Evolutionary conservation across 208 protist species (phyloP), one percentile per base, ranked within the genome.

Genomic region (Balamuthia mandrillaris): DNA sequence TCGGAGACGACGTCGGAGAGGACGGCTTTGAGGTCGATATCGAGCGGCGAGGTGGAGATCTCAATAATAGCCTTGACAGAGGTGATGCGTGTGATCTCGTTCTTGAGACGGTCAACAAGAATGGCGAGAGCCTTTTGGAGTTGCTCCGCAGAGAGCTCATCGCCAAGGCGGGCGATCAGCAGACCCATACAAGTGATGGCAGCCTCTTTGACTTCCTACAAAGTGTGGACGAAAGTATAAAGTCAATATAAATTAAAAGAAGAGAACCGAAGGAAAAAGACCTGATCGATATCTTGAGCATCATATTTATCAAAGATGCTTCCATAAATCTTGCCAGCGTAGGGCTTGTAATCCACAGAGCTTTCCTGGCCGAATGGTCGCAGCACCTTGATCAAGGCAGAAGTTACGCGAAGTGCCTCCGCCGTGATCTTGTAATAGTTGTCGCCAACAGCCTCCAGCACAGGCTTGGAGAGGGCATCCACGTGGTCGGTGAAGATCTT

Each of bases 201-300:
- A 39, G 63, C 29, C 78, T 96, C 94, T 81, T 96, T 96, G 29
- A 96, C 94, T 49, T 96, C 94, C 85, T 70, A 29, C n/a, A 56
- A n/a, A n/a, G 49, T 27, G n/a, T 18, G 49, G n/a, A 56, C 18
- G 49, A 56, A 56, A 56, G 49, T 56, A 56, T 18, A 56, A 56
- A 56, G n/a, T 56, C n/a, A n/a, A 56, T 27, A 56, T 27, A 56
- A 56, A 56, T 56, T 56, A 56, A 27, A 18, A 27, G 49, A n/a
- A n/a, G n/a, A n/a, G n/a, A n/a, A n/a, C n/a, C n/a, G 49, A 56
- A 56, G n/a, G n/a, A n/a, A 56, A 56, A 56, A 27, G 21, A 56
- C 49, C n/a, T 95, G 93, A 77, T 96, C 94, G 41, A 93, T 85
- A 58, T 96, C 94, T 60, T 90, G 86, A 33, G 90, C 81, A 29